Evolutionary conservation across 2,329 filamentous ascomycete species (phyloP), one percentile per base, ranked within the genome.

Genomic region (Tolypocladium tundrense): DNA sequence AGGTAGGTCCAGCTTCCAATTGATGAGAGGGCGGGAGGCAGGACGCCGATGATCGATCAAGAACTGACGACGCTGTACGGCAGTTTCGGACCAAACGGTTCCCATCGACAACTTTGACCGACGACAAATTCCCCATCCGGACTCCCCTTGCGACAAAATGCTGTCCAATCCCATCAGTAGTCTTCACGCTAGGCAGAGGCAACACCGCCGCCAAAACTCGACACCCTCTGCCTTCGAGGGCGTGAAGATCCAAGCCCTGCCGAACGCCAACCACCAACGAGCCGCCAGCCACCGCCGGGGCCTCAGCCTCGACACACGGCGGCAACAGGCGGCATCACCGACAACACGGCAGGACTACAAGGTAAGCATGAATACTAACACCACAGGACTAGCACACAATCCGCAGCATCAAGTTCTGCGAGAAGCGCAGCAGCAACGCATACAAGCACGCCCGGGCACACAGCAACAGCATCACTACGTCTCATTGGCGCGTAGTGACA

Each of bases 341-440:
- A 63, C 67, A 62, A 55, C 63, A 63, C 70, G 67, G 68, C 70
- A 71, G 62, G 65, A 67, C 55, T 65, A 66, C 57, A 69, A 70
- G 77, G 76, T 81, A 79, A 79, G 78, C 76, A 79, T 73, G 64
- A 66, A 68, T 73, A 80, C 77, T 76, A 83, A 80, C 76, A 73
- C 77, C 71, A 72, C 76, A 79, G 77, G 77, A 81, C 75, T 78
- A 78, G 67, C 81, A 77, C 76, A 63, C 60, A 65, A 61, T 66
- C 77, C 78, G 82, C 88, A 92, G 83, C 88, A 91, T 83, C 65
- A 67, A 57, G 81, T 85, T 77, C 83, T 91, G 86, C 88, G 87
- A 87, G 88, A 90, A 89, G 83, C 88, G 86, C 90, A 93, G 84
- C 85, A 90, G 86, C 89, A 91, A 80, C 85, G 84, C 83, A 82